Percentiles rank a stretch among this genome's conserved stretches.
These are phyloP conservation scores for Backusella sp. DNA, from an alignment of 192 early-diverging fungal genomes.

Conservation along the genomic window DNA sequence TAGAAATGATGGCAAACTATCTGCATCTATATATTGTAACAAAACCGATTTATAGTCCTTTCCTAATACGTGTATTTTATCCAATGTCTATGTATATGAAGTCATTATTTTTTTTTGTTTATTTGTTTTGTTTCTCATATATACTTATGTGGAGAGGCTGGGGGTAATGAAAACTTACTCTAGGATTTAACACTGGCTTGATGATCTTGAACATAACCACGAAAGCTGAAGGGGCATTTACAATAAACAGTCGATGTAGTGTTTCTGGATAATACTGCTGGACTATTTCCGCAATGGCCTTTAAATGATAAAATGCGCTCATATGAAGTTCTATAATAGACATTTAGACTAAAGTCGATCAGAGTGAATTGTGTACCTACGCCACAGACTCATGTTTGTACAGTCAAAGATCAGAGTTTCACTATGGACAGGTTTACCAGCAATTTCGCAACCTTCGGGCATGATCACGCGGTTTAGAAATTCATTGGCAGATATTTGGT, in stretches of 20 bases:
- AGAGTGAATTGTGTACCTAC: constrained; percentile 36
- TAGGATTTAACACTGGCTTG: constrained; percentile 70
- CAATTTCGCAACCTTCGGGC: constrained; percentile 72
- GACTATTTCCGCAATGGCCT: constrained; percentile 75
- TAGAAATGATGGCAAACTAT: constrained; percentile 64
- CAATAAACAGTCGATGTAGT: constrained; percentile 83
- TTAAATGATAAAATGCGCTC: constrained; percentile 61
- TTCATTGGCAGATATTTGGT: constrained; percentile 63
- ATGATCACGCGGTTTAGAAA: constrained; percentile 68
- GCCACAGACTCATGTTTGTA: constrained; percentile 74
- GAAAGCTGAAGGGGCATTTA: constrained; percentile 91
- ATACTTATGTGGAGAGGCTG: not conserved
- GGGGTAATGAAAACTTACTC: constrained; percentile 31
- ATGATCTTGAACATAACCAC: constrained; percentile 69
- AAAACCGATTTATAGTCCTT: constrained; percentile 56
- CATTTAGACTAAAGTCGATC: not conserved
- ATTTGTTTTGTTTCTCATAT: not conserved
- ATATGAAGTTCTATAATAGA: constrained; percentile 47
- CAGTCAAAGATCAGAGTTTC: constrained; percentile 87
- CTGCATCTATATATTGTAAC: constrained; percentile 60
- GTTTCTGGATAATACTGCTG: constrained; percentile 94
- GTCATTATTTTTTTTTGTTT: not conserved
- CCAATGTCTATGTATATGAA: constrained; percentile 36
- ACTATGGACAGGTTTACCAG: constrained; percentile 65
- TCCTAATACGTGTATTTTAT: constrained; percentile 64